Evolutionary conservation across 2,329 filamentous ascomycete genomes (phyloP).

Genomic region (Biscogniauxia marginata): DNA sequence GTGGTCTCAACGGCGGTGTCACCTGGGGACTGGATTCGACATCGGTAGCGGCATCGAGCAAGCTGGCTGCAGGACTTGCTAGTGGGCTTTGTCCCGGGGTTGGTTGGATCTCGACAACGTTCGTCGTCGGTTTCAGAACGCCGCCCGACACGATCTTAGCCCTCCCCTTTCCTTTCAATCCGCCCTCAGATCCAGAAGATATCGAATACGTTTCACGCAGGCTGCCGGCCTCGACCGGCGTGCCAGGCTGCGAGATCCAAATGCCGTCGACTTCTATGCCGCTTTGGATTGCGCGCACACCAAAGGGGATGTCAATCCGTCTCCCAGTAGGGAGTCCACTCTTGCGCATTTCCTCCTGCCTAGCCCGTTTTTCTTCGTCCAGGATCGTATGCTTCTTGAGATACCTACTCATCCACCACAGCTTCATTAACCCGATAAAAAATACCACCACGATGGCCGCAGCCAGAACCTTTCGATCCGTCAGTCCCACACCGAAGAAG

Average conservation of each 20-base stretch:
- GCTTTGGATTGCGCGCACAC: constrained; percentile 78
- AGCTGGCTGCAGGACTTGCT: constrained; percentile 20
- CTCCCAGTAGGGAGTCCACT: constrained; percentile 48
- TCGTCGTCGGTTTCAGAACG: constrained; percentile 13
- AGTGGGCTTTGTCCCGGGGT: constrained; percentile 27
- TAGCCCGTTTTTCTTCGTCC: constrained; percentile 63
- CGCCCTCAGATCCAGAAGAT: constrained; percentile 22
- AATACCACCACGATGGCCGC: constrained; percentile 71
- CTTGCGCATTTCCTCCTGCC: constrained; percentile 52
- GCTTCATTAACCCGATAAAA: constrained; percentile 63
- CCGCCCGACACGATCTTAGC: constrained; percentile 15
- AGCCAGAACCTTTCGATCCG: constrained; percentile 62
- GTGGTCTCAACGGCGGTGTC: constrained; percentile 12
- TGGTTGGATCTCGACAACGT: constrained; percentile 23
- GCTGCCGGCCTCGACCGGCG: constrained; percentile 32
- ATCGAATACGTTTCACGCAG: constrained; percentile 26
- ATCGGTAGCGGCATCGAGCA: constrained; percentile 12
- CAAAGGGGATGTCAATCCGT: constrained; percentile 73
- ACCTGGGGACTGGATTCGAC: constrained; percentile 8
- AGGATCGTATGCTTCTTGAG: constrained; percentile 59
- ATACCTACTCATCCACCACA: constrained; percentile 59
- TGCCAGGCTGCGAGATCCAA: constrained; percentile 62
- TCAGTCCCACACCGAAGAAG: constrained; percentile 16
- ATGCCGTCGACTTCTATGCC: constrained; percentile 85
- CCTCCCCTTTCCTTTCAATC: constrained; percentile 27